Base-by-base conservation (phyloP, 129 eudicot species). In the Helichrysum umbraculigerum region DNA sequence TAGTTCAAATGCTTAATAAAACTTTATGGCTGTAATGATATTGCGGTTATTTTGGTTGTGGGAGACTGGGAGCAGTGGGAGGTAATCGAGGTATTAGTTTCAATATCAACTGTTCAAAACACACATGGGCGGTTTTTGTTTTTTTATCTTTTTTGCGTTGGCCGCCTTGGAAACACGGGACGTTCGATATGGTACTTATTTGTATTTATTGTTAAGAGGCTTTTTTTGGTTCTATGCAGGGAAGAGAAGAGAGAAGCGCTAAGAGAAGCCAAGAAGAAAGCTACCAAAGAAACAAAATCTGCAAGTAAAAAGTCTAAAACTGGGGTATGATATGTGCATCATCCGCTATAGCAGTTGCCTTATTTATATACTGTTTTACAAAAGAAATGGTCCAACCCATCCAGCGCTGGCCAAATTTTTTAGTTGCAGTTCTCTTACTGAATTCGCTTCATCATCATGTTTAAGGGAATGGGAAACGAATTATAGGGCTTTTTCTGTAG, bases 171-270 rank as follows among this genome's bases (percentile, higher is more conserved):
- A 1, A 19, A 19, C 32, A 32, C 8, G 12, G 34, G 37, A 25
- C 8, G 20, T 60, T 12, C 9, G 33, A 58, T 32, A 73, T 59
- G 15, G 3, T 12, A 44, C 44, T 57, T 56, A 30, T 74, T 75
- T 60, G 22, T 21, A 29, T 68, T 20, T 30, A 0, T 66, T 34
- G 5, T 28, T 41, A 47, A 16, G 7, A 20, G 5, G 7, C 10
- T 44, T 28, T 34, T 21, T 66, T 4, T 44, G 22, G 29, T 71
- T 72, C 37, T 29, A 71, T 78, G 64, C 89, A 92, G 98, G 76
- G 92, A 92, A 82, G 90, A 79, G 77, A 92, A 88, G 81, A 78
- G 98, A 63, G 66, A 76, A 63, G 95, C 92, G 21, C 35, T 81
- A 30, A 85, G 89, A 81, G 87, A 83, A 81, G 79, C 72, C n/a